phyloP scores from a whole-genome alignment of 768 basidiomycete species.

The Calocybe gangraenosa region DNA sequence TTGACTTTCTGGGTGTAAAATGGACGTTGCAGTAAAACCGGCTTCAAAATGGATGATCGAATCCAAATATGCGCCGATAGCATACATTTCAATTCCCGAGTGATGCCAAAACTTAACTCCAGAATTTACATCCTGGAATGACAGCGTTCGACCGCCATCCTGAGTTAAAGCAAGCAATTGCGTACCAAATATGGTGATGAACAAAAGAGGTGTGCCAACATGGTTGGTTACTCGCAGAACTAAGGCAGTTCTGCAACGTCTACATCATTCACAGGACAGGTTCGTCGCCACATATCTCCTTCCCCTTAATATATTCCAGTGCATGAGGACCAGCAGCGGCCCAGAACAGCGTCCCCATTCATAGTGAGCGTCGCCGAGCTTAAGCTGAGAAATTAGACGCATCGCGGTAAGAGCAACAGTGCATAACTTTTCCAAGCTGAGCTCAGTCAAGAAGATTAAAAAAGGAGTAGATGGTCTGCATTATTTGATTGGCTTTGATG shows the following conservation, averaged over 20 bases:
- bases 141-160: constrained; percentile 68
- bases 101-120: constrained; percentile 35
- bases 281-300: constrained; percentile 52
- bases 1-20: constrained; percentile 94
- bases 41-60: constrained; percentile 74
- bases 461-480: no score
- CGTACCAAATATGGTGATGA: constrained; percentile 75
- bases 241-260: constrained; percentile 20
- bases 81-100: no score
- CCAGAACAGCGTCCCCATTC: constrained; percentile 87
- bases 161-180: constrained; percentile 78
- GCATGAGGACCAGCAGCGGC: constrained; percentile 63
- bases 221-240: constrained; percentile 60
- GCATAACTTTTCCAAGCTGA: no score
- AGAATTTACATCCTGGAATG: constrained; percentile 68
- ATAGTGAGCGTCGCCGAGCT: no score
- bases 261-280: not conserved
- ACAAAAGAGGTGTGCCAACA: constrained; percentile 52
- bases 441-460: no score
- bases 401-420: no score
- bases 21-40: constrained; percentile 75
- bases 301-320: constrained; percentile 82
- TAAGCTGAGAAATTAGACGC: no score
- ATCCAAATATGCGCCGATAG: constrained; percentile 46
- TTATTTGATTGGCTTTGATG: no score